Evolutionary conservation across 345 rosid genomes (phyloP).

Genomic region (Draba incana): DNA sequence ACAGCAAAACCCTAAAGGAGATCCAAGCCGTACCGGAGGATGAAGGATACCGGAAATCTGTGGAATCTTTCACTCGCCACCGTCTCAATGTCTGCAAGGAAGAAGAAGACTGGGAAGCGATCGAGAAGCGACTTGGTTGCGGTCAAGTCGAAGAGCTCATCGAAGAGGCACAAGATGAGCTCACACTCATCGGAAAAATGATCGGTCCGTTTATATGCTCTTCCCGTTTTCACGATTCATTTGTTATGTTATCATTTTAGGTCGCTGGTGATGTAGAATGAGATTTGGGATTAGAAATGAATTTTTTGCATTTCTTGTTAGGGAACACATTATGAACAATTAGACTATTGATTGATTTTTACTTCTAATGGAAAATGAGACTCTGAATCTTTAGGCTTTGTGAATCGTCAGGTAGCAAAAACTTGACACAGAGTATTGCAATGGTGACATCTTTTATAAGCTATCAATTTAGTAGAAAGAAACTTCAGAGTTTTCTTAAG

Average conservation of each 20-base stretch:
- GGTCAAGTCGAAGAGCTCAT: conserved; percentile 99
- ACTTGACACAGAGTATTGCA: background rate
- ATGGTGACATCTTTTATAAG: background rate
- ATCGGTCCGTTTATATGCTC: conserved; percentile 60
- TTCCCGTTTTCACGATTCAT: background rate
- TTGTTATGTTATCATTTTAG: background rate
- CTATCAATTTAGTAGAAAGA: background rate
- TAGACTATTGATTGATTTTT: background rate
- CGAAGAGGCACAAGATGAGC: conserved; percentile 94
- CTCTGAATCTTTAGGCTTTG: conserved; percentile 18
- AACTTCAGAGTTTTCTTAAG: no score
- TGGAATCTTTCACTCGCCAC: conserved; percentile 83
- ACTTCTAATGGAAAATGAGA: background rate
- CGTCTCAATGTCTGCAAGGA: conserved; percentile 77
- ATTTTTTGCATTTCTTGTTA: background rate
- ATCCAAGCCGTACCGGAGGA: conserved; percentile 93
- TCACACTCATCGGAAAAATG: conserved; percentile 88
- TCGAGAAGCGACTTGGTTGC: conserved; percentile 85
- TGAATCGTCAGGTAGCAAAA: background rate
- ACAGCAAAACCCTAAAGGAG: conserved; percentile 89
- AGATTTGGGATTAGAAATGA: conserved; percentile 5
- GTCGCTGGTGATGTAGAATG: background rate
- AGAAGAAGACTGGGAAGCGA: conserved; percentile 86
- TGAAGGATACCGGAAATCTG: conserved; percentile 95
- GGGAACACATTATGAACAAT: background rate